Evolutionary conservation across 768 basidiomycete species (phyloP), one percentile per base, ranked within the genome.

Genomic region (Stropharia rugosoannulata): DNA sequence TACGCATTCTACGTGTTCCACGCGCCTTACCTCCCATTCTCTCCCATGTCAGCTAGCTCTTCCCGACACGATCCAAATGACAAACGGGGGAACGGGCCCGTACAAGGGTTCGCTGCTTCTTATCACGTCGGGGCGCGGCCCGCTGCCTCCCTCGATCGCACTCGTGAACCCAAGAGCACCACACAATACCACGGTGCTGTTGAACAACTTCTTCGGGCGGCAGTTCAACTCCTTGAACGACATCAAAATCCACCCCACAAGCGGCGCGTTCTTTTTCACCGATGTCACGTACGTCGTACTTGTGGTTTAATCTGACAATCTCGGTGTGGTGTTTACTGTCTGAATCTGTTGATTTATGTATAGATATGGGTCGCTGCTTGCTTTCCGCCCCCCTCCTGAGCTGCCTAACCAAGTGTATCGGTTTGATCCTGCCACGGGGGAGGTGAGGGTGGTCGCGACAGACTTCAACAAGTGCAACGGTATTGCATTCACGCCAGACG

Each of bases 171-270:
- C 89, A 0, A 65, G 62, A 3, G 65, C 80, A 7, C 89, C 89
- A 0, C 76, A 84, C 69, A 87, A 90, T 53, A 71, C 80, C 3
- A 90, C 87, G 0, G 79, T 88, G 29, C 68, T 93, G 13, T 68
- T 93, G 57, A 87, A 92, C 70, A 93, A 91, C 71, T 90, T 80
- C 69, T 88, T 82, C 62, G 90, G 90, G 1, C 75, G 88, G 2
- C 89, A 90, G 60, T 93, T 91, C 72, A 91, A 89, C 69, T 90
- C 90, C 1, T 67, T 93, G 48, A 90, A 92, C 66, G 90, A 94
- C 59, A 76, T 87, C 56, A 90, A 89, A 62, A 73, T 90, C 3
- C 84, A 90, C 50, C 88, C 87, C 1, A 86, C 32, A 8, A 56
- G 79, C 58, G 83, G 84, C 37, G 81, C 81, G 38, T 61, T 92